Conservation (phyloP, 345 rosid species). For the Citrus inodora region DNA sequence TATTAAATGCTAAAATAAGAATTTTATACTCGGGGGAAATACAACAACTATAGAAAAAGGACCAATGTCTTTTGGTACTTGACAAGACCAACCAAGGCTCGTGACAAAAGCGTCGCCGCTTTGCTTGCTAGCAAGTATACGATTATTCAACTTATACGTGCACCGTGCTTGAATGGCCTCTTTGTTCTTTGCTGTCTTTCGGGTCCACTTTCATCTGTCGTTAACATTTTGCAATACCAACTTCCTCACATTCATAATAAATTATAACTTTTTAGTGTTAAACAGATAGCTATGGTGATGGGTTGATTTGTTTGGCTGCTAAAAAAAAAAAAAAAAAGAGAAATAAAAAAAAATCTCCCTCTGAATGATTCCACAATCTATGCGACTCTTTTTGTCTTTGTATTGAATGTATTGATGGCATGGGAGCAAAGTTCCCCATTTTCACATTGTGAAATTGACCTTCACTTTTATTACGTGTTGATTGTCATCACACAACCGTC, state of each 20-base stretch:
- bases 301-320: not conserved
- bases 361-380: not conserved
- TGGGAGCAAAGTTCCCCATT: not conserved
- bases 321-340: too few relatives aligned
- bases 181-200: constrained; percentile 8
- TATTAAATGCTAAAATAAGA: not conserved
- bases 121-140: not conserved
- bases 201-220: not conserved
- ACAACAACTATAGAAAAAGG: not conserved
- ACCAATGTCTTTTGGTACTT: not conserved
- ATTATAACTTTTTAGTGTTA: too few relatives aligned
- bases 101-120: constrained; percentile 1
- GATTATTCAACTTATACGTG: too few relatives aligned
- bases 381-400: not conserved
- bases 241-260: not conserved
- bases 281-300: too few relatives aligned
- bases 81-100: not conserved
- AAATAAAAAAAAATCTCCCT: not conserved
- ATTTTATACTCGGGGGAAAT: not conserved
- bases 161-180: not conserved
- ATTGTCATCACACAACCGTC: not conserved
- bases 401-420: not conserved
- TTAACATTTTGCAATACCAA: not conserved
- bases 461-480: not conserved
- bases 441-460: not conserved